phyloP scores from a whole-genome alignment of 495 filamentous ascomycete genomes.

The Cercophora samala region DNA sequence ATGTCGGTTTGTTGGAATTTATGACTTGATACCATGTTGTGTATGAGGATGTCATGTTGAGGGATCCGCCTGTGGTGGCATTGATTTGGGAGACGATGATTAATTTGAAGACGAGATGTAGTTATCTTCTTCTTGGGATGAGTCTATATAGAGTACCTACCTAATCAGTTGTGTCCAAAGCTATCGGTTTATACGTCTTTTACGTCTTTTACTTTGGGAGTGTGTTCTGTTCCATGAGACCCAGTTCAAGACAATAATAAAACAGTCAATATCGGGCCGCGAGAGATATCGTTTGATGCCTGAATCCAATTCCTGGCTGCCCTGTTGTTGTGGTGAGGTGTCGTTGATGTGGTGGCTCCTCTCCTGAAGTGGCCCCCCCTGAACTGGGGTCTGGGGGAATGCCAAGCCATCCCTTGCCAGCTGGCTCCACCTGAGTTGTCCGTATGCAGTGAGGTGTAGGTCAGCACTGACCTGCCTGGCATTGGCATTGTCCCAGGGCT shows the following conservation, averaged over 20 bases:
- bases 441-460: not conserved
- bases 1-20: not conserved
- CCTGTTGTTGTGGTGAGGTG: not conserved
- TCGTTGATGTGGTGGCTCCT: not conserved
- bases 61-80: not conserved
- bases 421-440: constrained; percentile 19
- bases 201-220: too few species aligned
- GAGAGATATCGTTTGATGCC: not conserved
- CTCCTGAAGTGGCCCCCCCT: not conserved
- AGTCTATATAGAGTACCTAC: not conserved
- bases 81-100: not conserved
- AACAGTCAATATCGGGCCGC: not conserved
- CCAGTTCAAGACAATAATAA: too few species aligned
- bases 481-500: constrained; percentile 3
- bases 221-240: too few species aligned
- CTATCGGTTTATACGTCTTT: not conserved
- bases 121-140: not conserved
- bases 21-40: not conserved
- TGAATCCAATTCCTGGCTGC: not conserved
- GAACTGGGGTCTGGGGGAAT: not conserved
- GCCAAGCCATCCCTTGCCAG: constrained; percentile 18
- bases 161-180: not conserved
- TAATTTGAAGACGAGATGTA: not conserved
- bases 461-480: constrained; percentile 8
- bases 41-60: not conserved